Conservation (phyloP, 2,329 filamentous ascomycete species). For the Colletotrichum cuscutae region DNA sequence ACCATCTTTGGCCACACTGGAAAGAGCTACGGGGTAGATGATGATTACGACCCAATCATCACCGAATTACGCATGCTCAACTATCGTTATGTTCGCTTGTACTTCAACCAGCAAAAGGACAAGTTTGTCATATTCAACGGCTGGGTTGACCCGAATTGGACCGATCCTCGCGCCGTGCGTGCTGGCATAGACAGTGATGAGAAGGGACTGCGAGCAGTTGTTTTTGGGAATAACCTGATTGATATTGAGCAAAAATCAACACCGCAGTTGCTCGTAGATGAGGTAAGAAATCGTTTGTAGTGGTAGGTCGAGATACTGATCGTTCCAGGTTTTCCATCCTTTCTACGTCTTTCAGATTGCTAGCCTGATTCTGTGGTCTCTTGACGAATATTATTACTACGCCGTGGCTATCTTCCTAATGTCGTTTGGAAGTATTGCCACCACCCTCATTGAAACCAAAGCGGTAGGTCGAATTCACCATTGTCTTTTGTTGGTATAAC, state of each 20-base stretch:
- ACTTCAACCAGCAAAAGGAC: slow-evolving; percentile 88
- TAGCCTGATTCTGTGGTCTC: slow-evolving; percentile 91
- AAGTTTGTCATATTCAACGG: slow-evolving; percentile 87
- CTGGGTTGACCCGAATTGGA: slow-evolving; percentile 96
- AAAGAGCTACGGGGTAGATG: slow-evolving; percentile 68
- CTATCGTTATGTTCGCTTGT: slow-evolving; percentile 94
- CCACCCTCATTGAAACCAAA: slow-evolving; percentile 90
- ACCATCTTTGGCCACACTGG: slow-evolving; percentile 75
- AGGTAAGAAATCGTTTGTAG: slow-evolving; percentile 60
- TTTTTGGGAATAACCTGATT: slow-evolving; percentile 92
- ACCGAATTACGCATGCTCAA: slow-evolving; percentile 81
- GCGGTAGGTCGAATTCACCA: slow-evolving; percentile 62
- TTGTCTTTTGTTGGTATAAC: neutral
- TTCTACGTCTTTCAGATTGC: slow-evolving; percentile 99
- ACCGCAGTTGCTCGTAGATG: slow-evolving; percentile 86
- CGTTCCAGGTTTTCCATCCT: slow-evolving; percentile 84
- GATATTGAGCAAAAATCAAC: slow-evolving; percentile 92
- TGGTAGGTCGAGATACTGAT: slow-evolving; percentile 36
- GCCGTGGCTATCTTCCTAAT: slow-evolving; percentile 94
- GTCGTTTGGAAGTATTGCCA: slow-evolving; percentile 89
- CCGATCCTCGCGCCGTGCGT: slow-evolving; percentile 77
- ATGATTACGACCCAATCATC: slow-evolving; percentile 83
- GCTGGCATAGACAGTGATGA: slow-evolving; percentile 89
- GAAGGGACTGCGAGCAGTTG: slow-evolving; percentile 81
- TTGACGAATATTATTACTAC: slow-evolving; percentile 98